phyloP scores from a whole-genome alignment of 1,284 basidiomycete genomes.

The Inonotus obliquus region DNA sequence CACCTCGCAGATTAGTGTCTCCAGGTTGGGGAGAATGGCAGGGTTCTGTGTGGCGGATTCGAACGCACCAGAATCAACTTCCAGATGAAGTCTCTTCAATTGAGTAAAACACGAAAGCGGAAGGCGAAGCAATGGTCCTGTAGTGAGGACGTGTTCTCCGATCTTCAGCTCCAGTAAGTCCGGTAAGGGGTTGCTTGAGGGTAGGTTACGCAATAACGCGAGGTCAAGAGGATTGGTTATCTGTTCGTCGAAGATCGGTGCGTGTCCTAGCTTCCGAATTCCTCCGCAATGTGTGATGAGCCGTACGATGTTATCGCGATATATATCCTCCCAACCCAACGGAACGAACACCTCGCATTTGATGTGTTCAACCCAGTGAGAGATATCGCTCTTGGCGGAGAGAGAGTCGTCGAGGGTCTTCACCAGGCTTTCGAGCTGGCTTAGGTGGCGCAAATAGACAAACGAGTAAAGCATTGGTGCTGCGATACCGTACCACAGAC shows the following conservation, averaged over 20 bases:
- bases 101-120: neutral
- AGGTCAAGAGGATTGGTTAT: neutral
- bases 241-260: neutral
- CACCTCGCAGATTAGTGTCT: conserved; percentile 5
- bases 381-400: neutral
- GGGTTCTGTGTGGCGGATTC: neutral
- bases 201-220: neutral
- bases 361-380: conserved; percentile 6
- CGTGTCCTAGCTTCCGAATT: neutral
- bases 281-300: conserved; percentile 1
- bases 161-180: neutral
- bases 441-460: conserved; percentile 9
- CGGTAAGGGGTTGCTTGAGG: neutral
- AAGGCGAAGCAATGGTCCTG: neutral
- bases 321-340: conserved; percentile 1
- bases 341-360: neutral
- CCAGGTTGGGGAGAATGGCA: neutral
- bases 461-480: conserved; percentile 1
- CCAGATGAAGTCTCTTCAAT: conserved; percentile 4
- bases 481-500: neutral
- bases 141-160: neutral
- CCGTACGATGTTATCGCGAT: neutral
- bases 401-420: conserved; percentile 1
- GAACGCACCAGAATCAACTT: neutral
- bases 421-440: conserved; percentile 4